These are phyloP conservation scores for Talaromyces liani DNA, from an alignment of 495 filamentous ascomycete genomes.

Conservation along the genomic window DNA sequence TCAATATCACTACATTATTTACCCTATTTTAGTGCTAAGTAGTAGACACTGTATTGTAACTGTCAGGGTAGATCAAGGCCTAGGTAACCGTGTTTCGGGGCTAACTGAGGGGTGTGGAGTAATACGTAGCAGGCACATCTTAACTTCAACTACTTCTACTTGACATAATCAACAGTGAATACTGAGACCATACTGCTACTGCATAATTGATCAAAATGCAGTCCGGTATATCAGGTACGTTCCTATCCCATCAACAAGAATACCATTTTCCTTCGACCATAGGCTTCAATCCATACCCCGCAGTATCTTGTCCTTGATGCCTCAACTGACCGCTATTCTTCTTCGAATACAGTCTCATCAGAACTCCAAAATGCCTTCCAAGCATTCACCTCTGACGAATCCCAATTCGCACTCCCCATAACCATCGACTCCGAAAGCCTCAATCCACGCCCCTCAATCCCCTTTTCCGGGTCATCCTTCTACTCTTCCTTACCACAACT, in stretches of 20 bases:
- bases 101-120: background rate
- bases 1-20: background rate
- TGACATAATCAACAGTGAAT: background rate
- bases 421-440: constrained; percentile 74
- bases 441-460: constrained; percentile 52
- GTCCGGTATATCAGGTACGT: constrained; percentile 5
- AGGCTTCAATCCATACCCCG: background rate
- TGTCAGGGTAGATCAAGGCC: background rate
- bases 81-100: background rate
- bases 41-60: background rate
- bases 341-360: constrained; percentile 54
- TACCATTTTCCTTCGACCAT: background rate
- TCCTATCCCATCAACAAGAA: background rate
- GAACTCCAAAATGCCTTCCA: constrained; percentile 83
- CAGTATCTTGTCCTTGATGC: no score
- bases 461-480: constrained; percentile 47
- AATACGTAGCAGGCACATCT: background rate
- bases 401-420: constrained; percentile 71
- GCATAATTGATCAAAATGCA: background rate
- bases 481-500: constrained; percentile 55
- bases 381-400: constrained; percentile 53
- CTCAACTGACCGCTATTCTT: constrained; percentile 2
- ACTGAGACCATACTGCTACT: background rate
- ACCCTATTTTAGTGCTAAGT: background rate
- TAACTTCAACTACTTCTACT: background rate